Percentiles rank a stretch among this genome's conserved stretches.
These are phyloP conservation scores for Penicillium sp. DNA, from an alignment of 2,329 filamentous ascomycete species.

Conservation along the genomic window DNA sequence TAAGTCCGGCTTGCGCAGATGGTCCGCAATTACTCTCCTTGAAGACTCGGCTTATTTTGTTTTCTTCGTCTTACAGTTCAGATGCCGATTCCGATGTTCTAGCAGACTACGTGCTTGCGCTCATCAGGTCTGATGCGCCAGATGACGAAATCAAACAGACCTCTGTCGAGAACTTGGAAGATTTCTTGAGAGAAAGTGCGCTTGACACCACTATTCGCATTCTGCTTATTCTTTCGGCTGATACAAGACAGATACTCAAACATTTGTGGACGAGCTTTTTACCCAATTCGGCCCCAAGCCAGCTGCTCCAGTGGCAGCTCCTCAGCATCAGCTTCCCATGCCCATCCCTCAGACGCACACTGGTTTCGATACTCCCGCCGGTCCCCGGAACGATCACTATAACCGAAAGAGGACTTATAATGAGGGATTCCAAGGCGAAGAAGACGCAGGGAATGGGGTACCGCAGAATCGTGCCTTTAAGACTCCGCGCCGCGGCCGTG, in stretches of 20 bases:
- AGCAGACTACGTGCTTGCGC: slow-evolving; percentile 64
- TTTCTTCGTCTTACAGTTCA: slow-evolving; percentile 48
- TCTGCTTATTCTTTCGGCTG: slow-evolving; percentile 17
- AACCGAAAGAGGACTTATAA: slow-evolving; percentile 58
- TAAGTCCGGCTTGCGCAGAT: slow-evolving; percentile 39
- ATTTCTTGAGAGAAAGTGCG: slow-evolving; percentile 60
- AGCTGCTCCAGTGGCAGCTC: slow-evolving; percentile 30
- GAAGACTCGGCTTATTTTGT: slow-evolving; percentile 11
- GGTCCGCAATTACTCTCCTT: background rate
- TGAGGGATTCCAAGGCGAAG: slow-evolving; percentile 53
- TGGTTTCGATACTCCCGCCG: slow-evolving; percentile 30
- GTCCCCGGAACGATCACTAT: slow-evolving; percentile 34
- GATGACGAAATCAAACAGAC: slow-evolving; percentile 57
- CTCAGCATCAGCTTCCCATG: slow-evolving; percentile 24
- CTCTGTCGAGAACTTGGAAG: slow-evolving; percentile 59
- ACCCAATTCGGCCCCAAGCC: slow-evolving; percentile 53
- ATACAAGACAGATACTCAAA: slow-evolving; percentile 48
- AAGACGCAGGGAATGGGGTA: slow-evolving; percentile 45
- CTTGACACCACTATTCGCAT: slow-evolving; percentile 25
- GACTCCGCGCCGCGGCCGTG: slow-evolving; percentile 43
- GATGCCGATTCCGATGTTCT: slow-evolving; percentile 65
- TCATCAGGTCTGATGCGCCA: slow-evolving; percentile 59
- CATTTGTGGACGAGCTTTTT: slow-evolving; percentile 62
- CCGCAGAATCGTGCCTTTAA: slow-evolving; percentile 55
- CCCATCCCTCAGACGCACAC: slow-evolving; percentile 25